These are phyloP conservation scores for Zalaria obscura DNA, from an alignment of 2,329 filamentous ascomycete species.

Conservation along the genomic window DNA sequence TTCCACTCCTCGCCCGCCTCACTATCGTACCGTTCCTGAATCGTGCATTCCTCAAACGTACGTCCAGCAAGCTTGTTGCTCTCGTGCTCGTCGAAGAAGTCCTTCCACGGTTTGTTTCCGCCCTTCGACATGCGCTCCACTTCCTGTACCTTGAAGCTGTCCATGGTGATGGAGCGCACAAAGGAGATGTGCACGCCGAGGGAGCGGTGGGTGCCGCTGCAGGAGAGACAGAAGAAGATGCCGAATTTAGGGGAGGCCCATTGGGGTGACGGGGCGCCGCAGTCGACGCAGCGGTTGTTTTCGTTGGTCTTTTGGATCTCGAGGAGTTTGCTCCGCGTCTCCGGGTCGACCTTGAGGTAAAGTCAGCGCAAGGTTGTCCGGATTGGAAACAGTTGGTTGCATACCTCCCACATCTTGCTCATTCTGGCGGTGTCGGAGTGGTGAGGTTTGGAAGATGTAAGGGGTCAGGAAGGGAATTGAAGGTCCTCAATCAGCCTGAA, in stretches of 20 bases:
- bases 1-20: slow-evolving; percentile 93
- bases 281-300: slow-evolving; percentile 90
- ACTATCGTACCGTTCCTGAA: slow-evolving; percentile 78
- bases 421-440: slow-evolving; percentile 17
- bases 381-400: background rate
- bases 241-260: slow-evolving; percentile 95
- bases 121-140: slow-evolving; percentile 88
- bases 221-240: slow-evolving; percentile 95
- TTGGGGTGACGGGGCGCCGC: slow-evolving; percentile 88
- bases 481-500: no score
- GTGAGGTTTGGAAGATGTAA: background rate
- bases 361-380: background rate
- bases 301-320: slow-evolving; percentile 80
- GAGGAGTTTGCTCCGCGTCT: slow-evolving; percentile 89
- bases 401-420: slow-evolving; percentile 77
- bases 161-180: slow-evolving; percentile 95
- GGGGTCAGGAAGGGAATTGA: no score
- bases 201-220: slow-evolving; percentile 85
- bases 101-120: slow-evolving; percentile 75
- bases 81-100: slow-evolving; percentile 59
- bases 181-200: slow-evolving; percentile 98
- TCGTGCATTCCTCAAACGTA: slow-evolving; percentile 73
- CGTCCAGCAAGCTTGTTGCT: slow-evolving; percentile 29
- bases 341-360: slow-evolving; percentile 57
- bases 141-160: slow-evolving; percentile 87